Conservation (phyloP, 768 basidiomycete genomes). For the Rhodotorula diobovata region DNA sequence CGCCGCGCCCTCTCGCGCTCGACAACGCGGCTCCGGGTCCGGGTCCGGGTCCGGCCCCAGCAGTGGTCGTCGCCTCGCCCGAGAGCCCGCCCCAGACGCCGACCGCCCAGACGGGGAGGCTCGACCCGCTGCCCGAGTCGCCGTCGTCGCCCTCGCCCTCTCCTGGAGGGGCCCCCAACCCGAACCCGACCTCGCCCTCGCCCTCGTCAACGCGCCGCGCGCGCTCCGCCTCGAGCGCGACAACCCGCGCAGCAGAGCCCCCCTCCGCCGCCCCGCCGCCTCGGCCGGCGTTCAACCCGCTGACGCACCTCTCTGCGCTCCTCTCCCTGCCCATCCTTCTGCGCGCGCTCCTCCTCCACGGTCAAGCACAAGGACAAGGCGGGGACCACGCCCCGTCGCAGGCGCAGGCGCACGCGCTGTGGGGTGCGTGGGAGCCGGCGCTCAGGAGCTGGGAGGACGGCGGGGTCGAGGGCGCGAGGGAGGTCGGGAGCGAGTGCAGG, state of each 20-base stretch:
- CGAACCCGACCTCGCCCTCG: conserved; percentile 7
- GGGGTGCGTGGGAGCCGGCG: conserved; percentile 42
- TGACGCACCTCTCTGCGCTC: conserved; percentile 30
- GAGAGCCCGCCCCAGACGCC: background rate
- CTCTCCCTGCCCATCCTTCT: conserved; percentile 26
- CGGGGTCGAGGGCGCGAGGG: conserved; percentile 36
- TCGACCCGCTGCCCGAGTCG: background rate
- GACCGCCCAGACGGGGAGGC: background rate
- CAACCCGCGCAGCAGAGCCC: background rate
- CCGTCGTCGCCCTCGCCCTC: background rate
- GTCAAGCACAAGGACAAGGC: background rate
- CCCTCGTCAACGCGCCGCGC: background rate
- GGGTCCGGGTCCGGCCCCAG: no score
- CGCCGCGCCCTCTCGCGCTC: background rate
- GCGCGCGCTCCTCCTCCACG: conserved; percentile 19
- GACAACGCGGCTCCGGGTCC: background rate
- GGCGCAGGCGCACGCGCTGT: conserved; percentile 20
- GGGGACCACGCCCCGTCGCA: background rate
- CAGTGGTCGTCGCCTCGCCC: no score
- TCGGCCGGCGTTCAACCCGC: conserved; percentile 24
- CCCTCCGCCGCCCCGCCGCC: no score
- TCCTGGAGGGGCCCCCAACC: background rate
- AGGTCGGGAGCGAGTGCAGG: conserved; percentile 41
- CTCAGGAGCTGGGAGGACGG: conserved; percentile 40
- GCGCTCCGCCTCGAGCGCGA: background rate